Base-by-base conservation (phyloP, 2,329 filamentous ascomycete genomes). In the Xylariales sp. region DNA sequence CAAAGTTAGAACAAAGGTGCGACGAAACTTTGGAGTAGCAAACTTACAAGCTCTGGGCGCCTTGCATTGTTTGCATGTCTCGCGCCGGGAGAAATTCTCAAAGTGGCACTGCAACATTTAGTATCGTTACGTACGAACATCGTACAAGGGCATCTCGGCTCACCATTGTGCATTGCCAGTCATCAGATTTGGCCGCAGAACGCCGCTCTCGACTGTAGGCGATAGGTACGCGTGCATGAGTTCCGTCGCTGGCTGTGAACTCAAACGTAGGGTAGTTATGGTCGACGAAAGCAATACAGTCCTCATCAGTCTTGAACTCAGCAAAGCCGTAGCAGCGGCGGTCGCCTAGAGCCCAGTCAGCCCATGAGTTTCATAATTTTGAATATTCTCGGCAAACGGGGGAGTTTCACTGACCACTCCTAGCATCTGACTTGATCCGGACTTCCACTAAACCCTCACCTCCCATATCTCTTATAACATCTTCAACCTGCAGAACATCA, bases 161-260 rank as follows among this genome's bases (percentile, higher is more conserved):
- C 43, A 65, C 63, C 44, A 61, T 54, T 10, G 53, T 48, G 42
- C 64, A 68, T 30, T 60, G 57, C 65, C 64, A 68, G 39, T 61
- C 61, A 27, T 62, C 61, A 5, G 57, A 48, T 21, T 47, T 55
- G n/a, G 51, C 48, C 5, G 47, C 44, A 15, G 63, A 56, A 3
- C 60, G 59, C 17, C 57, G 59, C 25, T 56, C 52, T 27, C 54
- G 54, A 38, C 60, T 61, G 38, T 60, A 63, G 29, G 60, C 56
- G 41, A 67, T 51, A 11, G 55, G 55, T 28, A 65, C 59, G 45
- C 37, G 60, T 52, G 46, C 53, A 45, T 31, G 48, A 14, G 37
- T 51, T 44, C 43, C 59, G 46, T 59, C 51, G 12, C 55, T 44
- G 6, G 56, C 50, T 17, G 52, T 50, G 24, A 68, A 52, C 5